Evolutionary conservation across 306 rosid genomes (phyloP), one percentile per base, ranked within the genome.

Genomic region (Mimosa pudica): DNA sequence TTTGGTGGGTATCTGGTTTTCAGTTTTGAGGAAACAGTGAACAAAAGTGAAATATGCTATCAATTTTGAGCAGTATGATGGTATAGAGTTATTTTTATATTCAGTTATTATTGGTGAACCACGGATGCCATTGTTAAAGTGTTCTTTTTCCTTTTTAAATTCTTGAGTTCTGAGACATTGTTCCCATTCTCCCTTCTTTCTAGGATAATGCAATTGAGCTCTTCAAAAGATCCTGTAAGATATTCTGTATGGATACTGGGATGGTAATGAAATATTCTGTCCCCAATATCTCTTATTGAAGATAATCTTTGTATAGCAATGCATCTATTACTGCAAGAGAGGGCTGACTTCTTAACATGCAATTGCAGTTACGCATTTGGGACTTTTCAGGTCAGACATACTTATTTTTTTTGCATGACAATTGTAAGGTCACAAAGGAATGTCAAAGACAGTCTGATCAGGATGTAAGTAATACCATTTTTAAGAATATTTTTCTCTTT

Each of bases 181-280:
- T 24, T 62, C 58, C 77, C 16, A 73, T 78, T 77, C 52, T 57
- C 16, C 55, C 52, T 48, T 84, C n/a, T 69, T 82, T 74, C 62
- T 86, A 95, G 99, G 99, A 95, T 83, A 95, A 95, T 85, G 63
- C 88, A 65, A 66, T 73, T 65, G 99, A 95, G 85, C 90, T 84
- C 71, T 95, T 85, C 77, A 95, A 87, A 86, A 90, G 97, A 88
- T 92, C 99, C 74, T 92, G 98, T 82, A 95, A 93, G 88, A 83
- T 93, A 83, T 95, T 95, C 88, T 83, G 90, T 66, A 75, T 90
- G 74, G 98, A 93, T 83, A 90, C 97, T 54, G 97, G 91, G 83
- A 87, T 90, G 98, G 99, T 95, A 93, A 74, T 65, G 54, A 63
- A 79, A 66, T 82, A 54, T 84, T 74, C 16, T 82, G 38, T 76